Percentiles rank a stretch among this genome's conserved stretches.
Evolutionary conservation across 192 early-diverging fungal genomes (phyloP).

Genomic region (Mortierella claussenii): DNA sequence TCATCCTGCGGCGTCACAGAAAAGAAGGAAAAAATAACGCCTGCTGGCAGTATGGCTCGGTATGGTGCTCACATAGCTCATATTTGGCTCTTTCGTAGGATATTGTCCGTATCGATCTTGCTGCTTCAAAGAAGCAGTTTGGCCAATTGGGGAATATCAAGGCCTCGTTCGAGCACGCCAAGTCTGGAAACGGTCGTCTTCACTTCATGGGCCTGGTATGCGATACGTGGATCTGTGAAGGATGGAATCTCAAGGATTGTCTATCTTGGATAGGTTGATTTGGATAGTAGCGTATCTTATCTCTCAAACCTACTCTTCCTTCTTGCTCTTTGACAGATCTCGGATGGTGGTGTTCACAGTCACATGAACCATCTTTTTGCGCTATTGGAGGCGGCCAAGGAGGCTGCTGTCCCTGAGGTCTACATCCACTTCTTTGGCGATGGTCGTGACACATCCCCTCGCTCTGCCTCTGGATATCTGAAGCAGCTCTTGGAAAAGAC

Average conservation of each 20-base stretch:
- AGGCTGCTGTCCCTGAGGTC: conserved; percentile 81
- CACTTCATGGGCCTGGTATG: conserved; percentile 82
- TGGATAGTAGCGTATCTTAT: conserved; percentile 33
- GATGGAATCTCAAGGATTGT: too few relatives aligned
- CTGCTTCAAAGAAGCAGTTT: conserved; percentile 88
- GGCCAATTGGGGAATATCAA: conserved; percentile 77
- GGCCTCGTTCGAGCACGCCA: conserved; percentile 87
- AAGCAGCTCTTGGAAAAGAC: conserved; percentile 74
- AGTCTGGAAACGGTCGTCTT: conserved; percentile 84
- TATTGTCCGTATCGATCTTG: conserved; percentile 97
- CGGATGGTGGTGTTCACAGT: conserved; percentile 98
- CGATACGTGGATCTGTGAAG: too few relatives aligned
- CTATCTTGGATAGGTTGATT: too few relatives aligned
- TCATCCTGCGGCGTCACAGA: background rate
- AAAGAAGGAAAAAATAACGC: too few relatives aligned
- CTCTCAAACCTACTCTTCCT: too few relatives aligned
- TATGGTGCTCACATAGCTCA: too few relatives aligned
- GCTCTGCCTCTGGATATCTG: conserved; percentile 86
- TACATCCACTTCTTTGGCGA: conserved; percentile 98
- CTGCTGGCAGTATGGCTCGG: too few relatives aligned
- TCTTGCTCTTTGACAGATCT: too few relatives aligned
- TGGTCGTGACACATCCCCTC: conserved; percentile 96
- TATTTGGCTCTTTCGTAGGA: conserved; percentile 65
- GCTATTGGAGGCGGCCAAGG: conserved; percentile 87
- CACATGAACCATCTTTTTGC: conserved; percentile 92